These are phyloP conservation scores for Mortierella claussenii DNA, from an alignment of 192 early-diverging fungal species.

Conservation along the genomic window DNA sequence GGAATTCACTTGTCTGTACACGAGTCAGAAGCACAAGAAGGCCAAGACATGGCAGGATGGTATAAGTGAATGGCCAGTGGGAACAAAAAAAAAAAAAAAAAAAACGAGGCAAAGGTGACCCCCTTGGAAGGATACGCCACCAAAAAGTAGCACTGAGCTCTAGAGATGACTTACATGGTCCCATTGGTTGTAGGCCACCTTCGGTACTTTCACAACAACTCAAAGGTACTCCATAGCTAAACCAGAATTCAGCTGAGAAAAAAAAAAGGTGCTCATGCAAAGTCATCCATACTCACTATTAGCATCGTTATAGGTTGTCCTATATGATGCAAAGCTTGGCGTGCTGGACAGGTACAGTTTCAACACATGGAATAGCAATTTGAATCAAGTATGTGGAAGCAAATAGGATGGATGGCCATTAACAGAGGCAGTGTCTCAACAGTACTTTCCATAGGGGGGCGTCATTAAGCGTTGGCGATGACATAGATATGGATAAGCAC, in stretches of 20 bases:
- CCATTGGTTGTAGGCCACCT: constrained; percentile 25
- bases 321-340: constrained; percentile 57
- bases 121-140: no score
- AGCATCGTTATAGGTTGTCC: constrained; percentile 37
- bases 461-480: constrained; percentile 50
- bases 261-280: not conserved
- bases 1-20: constrained; percentile 56
- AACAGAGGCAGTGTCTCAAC: no score
- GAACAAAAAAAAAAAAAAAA: not conserved
- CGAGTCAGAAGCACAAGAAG: constrained; percentile 63
- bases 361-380: no score
- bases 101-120: no score
- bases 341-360: constrained; percentile 59
- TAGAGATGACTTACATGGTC: not conserved
- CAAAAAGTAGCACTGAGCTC: not conserved
- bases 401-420: no score
- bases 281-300: not conserved
- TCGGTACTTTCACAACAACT: constrained; percentile 43
- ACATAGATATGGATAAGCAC: constrained; percentile 63
- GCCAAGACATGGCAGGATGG: constrained; percentile 67
- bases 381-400: no score
- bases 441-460: constrained; percentile 35
- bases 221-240: constrained; percentile 19
- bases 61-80: constrained; percentile 2
- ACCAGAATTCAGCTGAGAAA: no score